These are phyloP conservation scores for Phytophthora uliginosa DNA, from an alignment of 352 stramenopile genomes.

Conservation along the genomic window DNA sequence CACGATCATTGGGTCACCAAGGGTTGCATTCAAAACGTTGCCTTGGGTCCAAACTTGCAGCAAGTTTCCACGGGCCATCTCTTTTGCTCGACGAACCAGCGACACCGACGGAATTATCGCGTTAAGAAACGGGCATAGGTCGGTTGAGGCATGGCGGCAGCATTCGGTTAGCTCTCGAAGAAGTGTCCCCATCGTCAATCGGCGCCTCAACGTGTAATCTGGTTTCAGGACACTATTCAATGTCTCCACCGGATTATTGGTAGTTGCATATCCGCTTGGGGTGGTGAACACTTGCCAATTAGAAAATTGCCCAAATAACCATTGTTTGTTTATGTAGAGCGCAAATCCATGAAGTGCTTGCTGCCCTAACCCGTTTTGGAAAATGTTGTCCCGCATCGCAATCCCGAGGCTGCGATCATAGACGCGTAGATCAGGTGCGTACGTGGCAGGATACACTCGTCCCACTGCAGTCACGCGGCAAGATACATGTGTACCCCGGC, in stretches of 20 bases:
- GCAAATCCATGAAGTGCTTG: slow-evolving; percentile 4
- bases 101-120: background rate
- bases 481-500: background rate
- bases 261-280: slow-evolving; percentile 22
- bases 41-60: background rate
- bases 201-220: slow-evolving; percentile 20
- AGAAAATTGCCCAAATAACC: slow-evolving; percentile 14
- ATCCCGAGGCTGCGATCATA: too few species aligned
- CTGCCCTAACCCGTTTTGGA: background rate
- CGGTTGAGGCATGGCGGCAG: background rate
- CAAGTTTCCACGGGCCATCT: slow-evolving; percentile 1
- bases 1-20: background rate
- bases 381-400: background rate
- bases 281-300: slow-evolving; percentile 29
- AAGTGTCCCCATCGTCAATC: slow-evolving; percentile 22
- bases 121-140: background rate
- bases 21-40: too few species aligned
- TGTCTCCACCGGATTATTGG: slow-evolving; percentile 33
- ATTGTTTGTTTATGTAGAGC: slow-evolving; percentile 19
- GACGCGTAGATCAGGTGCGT: slow-evolving; percentile 9
- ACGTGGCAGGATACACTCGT: slow-evolving; percentile 20
- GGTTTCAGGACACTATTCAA: slow-evolving; percentile 36
- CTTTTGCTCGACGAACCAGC: background rate
- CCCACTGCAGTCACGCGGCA: slow-evolving; percentile 22
- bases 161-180: background rate